These are phyloP conservation scores for Trypanosoma cruzi DNA, from an alignment of 208 protist genomes.

Conservation along the genomic window DNA sequence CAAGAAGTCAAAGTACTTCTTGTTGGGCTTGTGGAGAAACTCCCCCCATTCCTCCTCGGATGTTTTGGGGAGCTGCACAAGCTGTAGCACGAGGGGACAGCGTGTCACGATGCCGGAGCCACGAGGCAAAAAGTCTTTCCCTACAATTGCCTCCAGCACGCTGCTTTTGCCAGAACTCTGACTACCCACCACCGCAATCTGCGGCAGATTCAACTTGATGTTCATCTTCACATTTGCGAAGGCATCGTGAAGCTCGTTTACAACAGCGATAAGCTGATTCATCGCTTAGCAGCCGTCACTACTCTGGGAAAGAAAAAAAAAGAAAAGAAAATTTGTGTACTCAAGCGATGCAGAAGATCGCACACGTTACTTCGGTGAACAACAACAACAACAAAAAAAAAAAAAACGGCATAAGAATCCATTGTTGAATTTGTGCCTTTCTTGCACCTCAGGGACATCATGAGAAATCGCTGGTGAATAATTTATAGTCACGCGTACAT, in stretches of 20 bases:
- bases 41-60: slow-evolving; percentile 84
- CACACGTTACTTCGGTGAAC: background rate
- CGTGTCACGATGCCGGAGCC: slow-evolving; percentile 99
- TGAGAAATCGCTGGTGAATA: background rate
- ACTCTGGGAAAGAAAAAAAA: background rate
- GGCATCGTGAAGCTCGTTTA: slow-evolving; percentile 98
- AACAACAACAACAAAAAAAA: too few species aligned
- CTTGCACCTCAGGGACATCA: too few species aligned
- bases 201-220: slow-evolving; percentile 97
- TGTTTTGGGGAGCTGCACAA: slow-evolving; percentile 87
- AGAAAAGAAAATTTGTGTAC: background rate
- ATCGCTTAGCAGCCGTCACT: slow-evolving; percentile 45
- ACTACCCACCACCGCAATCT: slow-evolving; percentile 99
- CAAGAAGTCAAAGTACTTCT: slow-evolving; percentile 96
- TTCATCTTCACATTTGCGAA: slow-evolving; percentile 92
- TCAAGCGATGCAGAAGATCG: background rate
- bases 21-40: slow-evolving; percentile 89
- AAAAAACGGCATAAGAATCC: too few species aligned
- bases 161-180: slow-evolving; percentile 97
- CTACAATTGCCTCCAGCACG: slow-evolving; percentile 99
- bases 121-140: slow-evolving; percentile 99
- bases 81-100: slow-evolving; percentile 98
- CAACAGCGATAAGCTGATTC: slow-evolving; percentile 96
- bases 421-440: too few species aligned
- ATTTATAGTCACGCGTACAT: background rate